Percentiles rank a stretch among this genome's conserved stretches.
phyloP scores from a whole-genome alignment of 2,329 filamentous ascomycete genomes.

The Claviceps maximensis region DNA sequence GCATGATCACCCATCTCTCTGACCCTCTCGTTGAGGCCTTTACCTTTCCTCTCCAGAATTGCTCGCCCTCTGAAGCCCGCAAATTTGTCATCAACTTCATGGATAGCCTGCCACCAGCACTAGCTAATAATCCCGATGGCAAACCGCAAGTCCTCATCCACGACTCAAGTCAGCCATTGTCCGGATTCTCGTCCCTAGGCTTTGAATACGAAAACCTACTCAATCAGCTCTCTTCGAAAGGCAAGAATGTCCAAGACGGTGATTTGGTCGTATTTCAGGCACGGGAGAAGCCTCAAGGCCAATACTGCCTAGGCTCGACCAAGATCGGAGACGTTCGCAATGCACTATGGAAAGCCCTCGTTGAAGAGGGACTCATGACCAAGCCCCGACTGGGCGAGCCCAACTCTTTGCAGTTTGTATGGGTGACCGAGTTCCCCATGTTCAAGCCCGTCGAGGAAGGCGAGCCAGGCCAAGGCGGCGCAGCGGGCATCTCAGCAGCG shows the following conservation, averaged over 20 bases:
- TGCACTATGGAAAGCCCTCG: slow-evolving; percentile 54
- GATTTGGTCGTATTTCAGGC: slow-evolving; percentile 76
- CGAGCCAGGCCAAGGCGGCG: slow-evolving; percentile 66
- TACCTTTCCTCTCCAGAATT: slow-evolving; percentile 45
- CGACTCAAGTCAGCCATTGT: slow-evolving; percentile 59
- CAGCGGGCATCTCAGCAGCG: slow-evolving; percentile 68
- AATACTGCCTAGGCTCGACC: slow-evolving; percentile 45
- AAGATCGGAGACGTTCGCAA: slow-evolving; percentile 59
- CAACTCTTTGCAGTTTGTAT: slow-evolving; percentile 53
- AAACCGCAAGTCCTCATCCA: slow-evolving; percentile 67
- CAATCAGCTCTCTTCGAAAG: slow-evolving; percentile 13
- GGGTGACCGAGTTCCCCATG: slow-evolving; percentile 84
- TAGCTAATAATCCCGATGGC: slow-evolving; percentile 60
- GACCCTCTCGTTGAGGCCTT: slow-evolving; percentile 64
- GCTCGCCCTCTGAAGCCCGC: slow-evolving; percentile 38
- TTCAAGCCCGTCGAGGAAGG: slow-evolving; percentile 60
- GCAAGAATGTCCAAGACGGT: slow-evolving; percentile 41
- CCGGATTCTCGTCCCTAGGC: slow-evolving; percentile 66
- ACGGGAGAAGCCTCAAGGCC: slow-evolving; percentile 49
- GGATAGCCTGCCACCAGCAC: slow-evolving; percentile 44
- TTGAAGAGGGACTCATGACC: slow-evolving; percentile 45
- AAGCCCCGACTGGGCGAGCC: slow-evolving; percentile 23
- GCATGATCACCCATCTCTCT: slow-evolving; percentile 59
- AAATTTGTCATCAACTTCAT: slow-evolving; percentile 59
- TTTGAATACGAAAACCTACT: slow-evolving; percentile 46